These are phyloP conservation scores for Aspergillus bertholletiae DNA, from an alignment of 495 filamentous ascomycete species.

Conservation along the genomic window DNA sequence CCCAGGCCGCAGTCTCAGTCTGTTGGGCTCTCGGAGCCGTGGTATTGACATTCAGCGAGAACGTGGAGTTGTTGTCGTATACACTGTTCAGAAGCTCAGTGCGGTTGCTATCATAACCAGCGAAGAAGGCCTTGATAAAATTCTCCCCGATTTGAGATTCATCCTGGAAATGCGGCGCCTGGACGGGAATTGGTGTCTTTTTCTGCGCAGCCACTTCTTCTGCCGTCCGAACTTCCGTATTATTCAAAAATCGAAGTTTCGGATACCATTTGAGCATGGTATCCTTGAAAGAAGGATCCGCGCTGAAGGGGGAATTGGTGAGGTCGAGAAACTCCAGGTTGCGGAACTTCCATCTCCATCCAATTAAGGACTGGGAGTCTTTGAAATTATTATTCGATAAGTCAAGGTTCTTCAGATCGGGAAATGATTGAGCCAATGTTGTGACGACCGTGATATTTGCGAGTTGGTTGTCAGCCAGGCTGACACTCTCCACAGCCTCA, in stretches of 20 bases:
- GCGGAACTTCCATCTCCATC: conserved; percentile 75
- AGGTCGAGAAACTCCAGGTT: conserved; percentile 75
- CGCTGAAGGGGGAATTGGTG: conserved; percentile 69
- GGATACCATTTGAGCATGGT: conserved; percentile 84
- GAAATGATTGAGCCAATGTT: conserved; percentile 68
- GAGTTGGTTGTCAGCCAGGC: conserved; percentile 73
- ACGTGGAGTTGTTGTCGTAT: conserved; percentile 76
- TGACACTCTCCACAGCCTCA: conserved; percentile 71
- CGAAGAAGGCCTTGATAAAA: conserved; percentile 73
- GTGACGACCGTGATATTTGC: conserved; percentile 65
- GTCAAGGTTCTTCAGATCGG: conserved; percentile 79
- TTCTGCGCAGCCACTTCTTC: conserved; percentile 57
- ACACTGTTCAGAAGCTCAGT: conserved; percentile 55
- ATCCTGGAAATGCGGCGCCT: conserved; percentile 69
- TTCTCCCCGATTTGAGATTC: conserved; percentile 67
- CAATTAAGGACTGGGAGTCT: conserved; percentile 51
- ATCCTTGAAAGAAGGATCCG: conserved; percentile 56
- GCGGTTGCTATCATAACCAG: conserved; percentile 71
- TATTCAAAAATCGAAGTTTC: conserved; percentile 67
- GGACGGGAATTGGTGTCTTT: conserved; percentile 63
- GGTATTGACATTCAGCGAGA: conserved; percentile 72
- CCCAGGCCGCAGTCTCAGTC: conserved; percentile 54
- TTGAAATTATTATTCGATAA: conserved; percentile 75
- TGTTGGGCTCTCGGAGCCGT: conserved; percentile 51
- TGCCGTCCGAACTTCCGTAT: conserved; percentile 63